phyloP scores from a whole-genome alignment of 805 yeast genomes.

The Saturnispora diversa region DNA sequence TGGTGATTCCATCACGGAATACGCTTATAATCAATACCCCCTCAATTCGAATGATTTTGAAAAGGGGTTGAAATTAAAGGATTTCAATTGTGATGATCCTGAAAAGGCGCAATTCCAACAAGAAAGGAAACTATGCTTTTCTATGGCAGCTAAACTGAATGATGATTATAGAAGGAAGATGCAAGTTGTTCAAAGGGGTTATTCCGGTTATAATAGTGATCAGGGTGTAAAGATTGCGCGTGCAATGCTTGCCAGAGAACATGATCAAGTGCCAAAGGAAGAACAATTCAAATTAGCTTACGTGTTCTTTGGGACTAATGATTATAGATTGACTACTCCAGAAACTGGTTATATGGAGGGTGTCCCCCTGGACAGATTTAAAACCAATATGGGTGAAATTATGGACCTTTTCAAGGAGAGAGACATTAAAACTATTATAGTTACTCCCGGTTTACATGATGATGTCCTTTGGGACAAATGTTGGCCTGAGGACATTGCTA shows the following conservation, averaged over 20 bases:
- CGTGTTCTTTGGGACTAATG: slow-evolving; percentile 77
- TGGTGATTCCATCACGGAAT: slow-evolving; percentile 32
- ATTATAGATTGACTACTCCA: slow-evolving; percentile 31
- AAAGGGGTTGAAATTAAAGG: not conserved
- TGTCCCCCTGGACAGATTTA: slow-evolving; percentile 45
- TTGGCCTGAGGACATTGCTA: slow-evolving; percentile 28
- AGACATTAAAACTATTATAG: slow-evolving; percentile 44
- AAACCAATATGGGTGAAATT: slow-evolving; percentile 39
- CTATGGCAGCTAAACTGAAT: slow-evolving; percentile 24
- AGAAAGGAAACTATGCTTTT: slow-evolving; percentile 15
- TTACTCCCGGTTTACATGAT: slow-evolving; percentile 60
- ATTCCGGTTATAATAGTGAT: slow-evolving; percentile 51
- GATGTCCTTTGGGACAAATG: slow-evolving; percentile 31
- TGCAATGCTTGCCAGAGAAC: slow-evolving; percentile 41
- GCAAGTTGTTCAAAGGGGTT: slow-evolving; percentile 68
- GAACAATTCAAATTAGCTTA: slow-evolving; percentile 35
- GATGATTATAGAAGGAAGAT: slow-evolving; percentile 46
- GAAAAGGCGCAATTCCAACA: slow-evolving; percentile 4
- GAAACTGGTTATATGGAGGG: slow-evolving; percentile 32
- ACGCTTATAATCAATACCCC: slow-evolving; percentile 20
- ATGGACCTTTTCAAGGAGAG: slow-evolving; percentile 32
- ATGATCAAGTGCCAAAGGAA: slow-evolving; percentile 25
- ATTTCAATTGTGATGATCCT: slow-evolving; percentile 7
- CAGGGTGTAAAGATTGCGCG: slow-evolving; percentile 22
- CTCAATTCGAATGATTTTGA: slow-evolving; percentile 2